Base-by-base conservation (phyloP, 352 stramenopile species). In the Phytophthora tubulina region DNA sequence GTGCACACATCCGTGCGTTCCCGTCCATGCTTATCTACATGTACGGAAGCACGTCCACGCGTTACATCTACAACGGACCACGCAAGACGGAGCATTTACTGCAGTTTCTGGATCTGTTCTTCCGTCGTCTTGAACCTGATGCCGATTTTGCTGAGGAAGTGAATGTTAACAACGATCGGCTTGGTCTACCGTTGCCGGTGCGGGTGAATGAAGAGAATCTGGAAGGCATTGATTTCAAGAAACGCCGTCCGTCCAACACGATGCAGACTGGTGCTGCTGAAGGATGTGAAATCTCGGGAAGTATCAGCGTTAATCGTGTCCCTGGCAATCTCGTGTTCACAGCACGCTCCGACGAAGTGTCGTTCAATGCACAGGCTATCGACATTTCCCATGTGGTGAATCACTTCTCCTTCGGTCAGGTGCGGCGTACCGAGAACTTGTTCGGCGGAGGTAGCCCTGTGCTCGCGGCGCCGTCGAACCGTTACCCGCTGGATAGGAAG, bases 21-120 rank as follows among this genome's bases (percentile, higher is more conserved):
- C 89, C 89, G n/a, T 92, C 87, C 31, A 94, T 96, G 84, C 74
- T 95, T 36, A 95, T 95, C 55, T 95, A 95, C 79, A 91, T 95
- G 79, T 95, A 92, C 64, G 88, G 86, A 59, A 86, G 79, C 38
- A 93, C 84, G 35, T 88, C 77, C 48, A 95, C 88, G 46, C 80
- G 83, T 9, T 95, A 89, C 70, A 93, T 95, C 52, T 95, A 95
- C 74, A 95, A 91, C 57, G 88, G 88, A 8, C 88, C 88, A 9
- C 88, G 88, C 63, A 90, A 84, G 64, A 75, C 81, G 8, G 81
- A 92, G 67, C 86, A 93, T 54, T 45, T 95, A 57, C 62, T 95
- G 35, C 88, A 93, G 63, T 95, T 95, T 59, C 64, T 95, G n/a
- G 88, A 95, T 48, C 61, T 95, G 6, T 95, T 95, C 44, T 95